Evolutionary conservation across 257 asterid genomes (phyloP), one percentile per base, ranked within the genome.

Genomic region (Fraxinus anomala): DNA sequence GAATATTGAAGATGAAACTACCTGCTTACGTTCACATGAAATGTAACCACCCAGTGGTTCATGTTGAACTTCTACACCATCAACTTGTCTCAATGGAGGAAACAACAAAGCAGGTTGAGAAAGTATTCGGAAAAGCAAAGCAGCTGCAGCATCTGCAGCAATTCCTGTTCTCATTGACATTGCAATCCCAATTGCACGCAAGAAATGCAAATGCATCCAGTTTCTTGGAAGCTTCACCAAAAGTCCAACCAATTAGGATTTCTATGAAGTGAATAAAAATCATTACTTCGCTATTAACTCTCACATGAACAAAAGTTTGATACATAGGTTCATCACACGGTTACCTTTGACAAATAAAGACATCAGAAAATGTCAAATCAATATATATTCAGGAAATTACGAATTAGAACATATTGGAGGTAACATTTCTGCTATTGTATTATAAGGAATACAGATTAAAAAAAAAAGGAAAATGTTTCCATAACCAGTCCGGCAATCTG

Each of bases 111-210:
- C 99, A 31, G 99, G 98, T 77, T 96, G 99, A 70, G 99, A 93
- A 59, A 96, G 98, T 86, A 93, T 90, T 5, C 99, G 91, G 51
- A 96, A 96, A 87, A 96, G 99, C 77, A 96, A 87, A 81, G 99
- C 98, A 87, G 98, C 99, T 34, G 99, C 99, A 73, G 98, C 85
- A 87, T 93, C 99, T 44, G 99, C 98, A 71, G 99, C 93, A 80
- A 96, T 89, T 61, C 98, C 99, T 74, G 92, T 94, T 87, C 99
- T 89, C 98, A 96, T 93, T 78, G 99, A 96, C 98, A 96, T 96
- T 26, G 98, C 99, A 74, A 90, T 87, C 68, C 99, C 99, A 73
- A 96, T 96, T 54, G 98, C 99, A 77, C 97, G 97, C 85, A 96
- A 86, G 80, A 96, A 96, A 88, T 96, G 99, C 90, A 96, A 88